These are phyloP conservation scores for Saccharomycopsis fermentans DNA, from an alignment of 805 yeast genomes.

Conservation along the genomic window DNA sequence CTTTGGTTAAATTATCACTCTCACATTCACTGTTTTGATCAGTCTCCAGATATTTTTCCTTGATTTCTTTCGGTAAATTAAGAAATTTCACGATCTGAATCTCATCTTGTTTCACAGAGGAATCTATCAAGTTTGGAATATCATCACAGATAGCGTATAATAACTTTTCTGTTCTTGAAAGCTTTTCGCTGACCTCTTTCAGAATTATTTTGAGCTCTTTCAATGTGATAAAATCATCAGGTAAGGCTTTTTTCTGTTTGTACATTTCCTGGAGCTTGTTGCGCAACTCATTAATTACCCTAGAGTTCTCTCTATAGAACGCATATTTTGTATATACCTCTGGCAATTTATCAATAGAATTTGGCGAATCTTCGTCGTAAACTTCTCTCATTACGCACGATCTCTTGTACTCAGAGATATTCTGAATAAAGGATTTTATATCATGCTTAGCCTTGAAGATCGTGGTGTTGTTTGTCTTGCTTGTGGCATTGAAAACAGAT, in stretches of 20 bases:
- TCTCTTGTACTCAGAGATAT: not conserved
- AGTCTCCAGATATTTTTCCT: slow-evolving; percentile 18
- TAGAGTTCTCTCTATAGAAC: not conserved
- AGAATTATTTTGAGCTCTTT: not conserved
- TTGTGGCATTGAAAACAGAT: not conserved
- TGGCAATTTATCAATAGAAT: not conserved
- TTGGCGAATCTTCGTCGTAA: not conserved
- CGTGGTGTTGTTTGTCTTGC: not conserved
- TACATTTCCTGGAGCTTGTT: not conserved
- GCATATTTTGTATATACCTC: not conserved
- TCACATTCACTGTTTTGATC: slow-evolving; percentile 12
- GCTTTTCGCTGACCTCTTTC: not conserved
- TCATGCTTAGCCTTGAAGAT: not conserved
- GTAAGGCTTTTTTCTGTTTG: not conserved
- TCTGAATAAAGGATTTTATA: not conserved
- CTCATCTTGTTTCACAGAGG: slow-evolving; percentile 34
- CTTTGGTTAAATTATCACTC: not conserved
- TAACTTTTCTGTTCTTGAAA: not conserved
- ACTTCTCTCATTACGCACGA: not conserved
- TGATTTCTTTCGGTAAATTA: slow-evolving; percentile 29
- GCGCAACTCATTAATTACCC: not conserved
- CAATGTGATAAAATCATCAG: not conserved
- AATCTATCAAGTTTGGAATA: slow-evolving; percentile 56
- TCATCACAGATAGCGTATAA: slow-evolving; percentile 29
- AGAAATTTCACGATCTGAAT: slow-evolving; percentile 39